Evolutionary conservation across 2,329 filamentous ascomycete species (phyloP), one percentile per base, ranked within the genome.

Genomic region (Torrubiella hemipterigena): DNA sequence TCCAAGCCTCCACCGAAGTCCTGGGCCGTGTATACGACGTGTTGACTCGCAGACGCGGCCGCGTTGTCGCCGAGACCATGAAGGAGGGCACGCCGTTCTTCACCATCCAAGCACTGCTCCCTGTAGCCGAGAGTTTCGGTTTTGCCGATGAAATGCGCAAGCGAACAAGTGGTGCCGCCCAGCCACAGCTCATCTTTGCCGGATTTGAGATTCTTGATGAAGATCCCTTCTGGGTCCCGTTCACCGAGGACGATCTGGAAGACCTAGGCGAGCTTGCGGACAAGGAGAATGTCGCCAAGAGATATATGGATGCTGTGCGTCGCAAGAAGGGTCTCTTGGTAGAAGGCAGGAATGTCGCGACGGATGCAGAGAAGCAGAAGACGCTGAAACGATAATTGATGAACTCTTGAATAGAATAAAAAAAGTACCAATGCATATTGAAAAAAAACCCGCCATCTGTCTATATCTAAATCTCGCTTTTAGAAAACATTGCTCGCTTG

Each of bases 111-210:
- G 82, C 87, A 0, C 67, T 87, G 2, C 69, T 98, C 6, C 91
- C 91, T 1, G 91, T 94, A 0, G 89, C 86, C 14, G 87, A 95
- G 57, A 91, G 82, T 7, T 98, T 98, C 52, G 91, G 91, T 2
- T 98, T 98, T 61, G 75, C 76, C 5, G 91, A 96, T 50, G 91
- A 98, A 58, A 96, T 98, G 61, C 77, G 91, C 36, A 96, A 96
- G 61, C 73, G 87, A 6, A 94, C 86, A 1, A 86, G 79, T 6
- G 91, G 91, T 4, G 84, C 82, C 4, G 91, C 91, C 1, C 81
- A 84, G 47, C 91, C 91, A 30, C 91, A 96, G 64, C 68, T 98
- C 22, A 80, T 93, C 38, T 98, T 96, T 51, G 74, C 83, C 7
- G 91, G 91, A 1, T 98, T 87, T 50, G 85, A 95, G 55, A 73